Evolutionary conservation across 1,139 yeast genomes (phyloP), one percentile per base, ranked within the genome.

Genomic region (Scheffersomyces cryptocercus): DNA sequence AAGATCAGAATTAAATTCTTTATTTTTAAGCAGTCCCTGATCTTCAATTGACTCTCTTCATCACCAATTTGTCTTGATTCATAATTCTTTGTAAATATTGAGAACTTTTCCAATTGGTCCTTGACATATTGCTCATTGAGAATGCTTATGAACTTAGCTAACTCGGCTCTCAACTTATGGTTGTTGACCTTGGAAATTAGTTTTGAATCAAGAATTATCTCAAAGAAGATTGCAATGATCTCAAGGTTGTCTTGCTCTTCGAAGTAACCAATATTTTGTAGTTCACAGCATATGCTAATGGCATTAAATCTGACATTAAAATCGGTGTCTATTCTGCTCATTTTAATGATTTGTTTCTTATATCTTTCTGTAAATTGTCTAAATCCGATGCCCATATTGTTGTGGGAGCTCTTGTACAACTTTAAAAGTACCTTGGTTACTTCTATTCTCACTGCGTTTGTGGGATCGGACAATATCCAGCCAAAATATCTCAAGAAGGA

Each of bases 401-500:
- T 51, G 13, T 42, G 42, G 15, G 43, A 31, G 26, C 43, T 64
- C 42, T 69, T 76, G 50, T 77, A 81, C 28, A 82, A 55, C 48
- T 70, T 80, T 3, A 79, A 67, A 39, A 91, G 65, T 3, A 78
- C 75, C 51, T 74, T 79, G 15, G 86, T 60, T 1, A 82, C 90
- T 54, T 87, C 93, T 5, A 70, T 59, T 50, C 96, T 75, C 1
- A 88, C 95, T 3, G 62, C 52, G 12, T 77, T 64, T 15, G 79
- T 75, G 1, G 82, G 74, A 56, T 91, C 98, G 7, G 93, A 83
- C 38, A 90, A 67, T 16, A 88, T 71, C 95, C 95, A 87, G 3
- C 96, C 96, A 58, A 85, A 78, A 58, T 87, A 88, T 48, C 91
- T 77, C 47, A 90, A 71, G 57, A 82, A 87, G 1, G 82, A 68